Conservation (phyloP, 1,139 yeast species). For the Blastobotrys illinoisensis region DNA sequence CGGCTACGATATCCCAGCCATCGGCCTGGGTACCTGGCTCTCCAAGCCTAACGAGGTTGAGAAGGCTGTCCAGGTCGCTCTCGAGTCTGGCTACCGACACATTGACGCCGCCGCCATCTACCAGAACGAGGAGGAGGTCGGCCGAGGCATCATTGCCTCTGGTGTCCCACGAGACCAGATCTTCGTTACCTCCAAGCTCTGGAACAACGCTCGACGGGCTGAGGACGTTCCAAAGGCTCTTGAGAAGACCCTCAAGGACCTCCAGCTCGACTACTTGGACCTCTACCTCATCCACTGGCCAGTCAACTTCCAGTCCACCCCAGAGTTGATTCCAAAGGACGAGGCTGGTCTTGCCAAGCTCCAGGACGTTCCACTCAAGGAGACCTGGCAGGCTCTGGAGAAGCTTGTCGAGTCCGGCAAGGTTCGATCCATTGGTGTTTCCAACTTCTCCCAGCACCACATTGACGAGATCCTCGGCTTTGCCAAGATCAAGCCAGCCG, state of each 20-base stretch:
- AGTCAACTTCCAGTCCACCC: constrained; percentile 35
- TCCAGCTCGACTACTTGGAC: constrained; percentile 60
- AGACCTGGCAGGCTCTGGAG: constrained; percentile 43
- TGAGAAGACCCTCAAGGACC: constrained; percentile 49
- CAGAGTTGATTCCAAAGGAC: constrained; percentile 35
- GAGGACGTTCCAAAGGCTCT: constrained; percentile 50
- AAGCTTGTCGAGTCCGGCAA: constrained; percentile 49
- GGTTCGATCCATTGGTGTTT: constrained; percentile 70
- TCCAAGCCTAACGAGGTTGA: constrained; percentile 35
- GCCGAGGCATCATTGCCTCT: constrained; percentile 35
- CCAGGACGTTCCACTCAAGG: constrained; percentile 49
- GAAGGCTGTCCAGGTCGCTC: constrained; percentile 35
- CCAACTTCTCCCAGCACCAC: constrained; percentile 71
- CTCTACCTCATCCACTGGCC: constrained; percentile 43
- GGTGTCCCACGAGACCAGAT: constrained; percentile 54
- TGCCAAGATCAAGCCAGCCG: constrained; percentile 68
- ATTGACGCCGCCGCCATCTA: constrained; percentile 59
- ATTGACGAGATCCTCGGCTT: constrained; percentile 67
- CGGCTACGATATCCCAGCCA: constrained; percentile 41
- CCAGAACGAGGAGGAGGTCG: constrained; percentile 53
- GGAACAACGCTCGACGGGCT: constrained; percentile 56
- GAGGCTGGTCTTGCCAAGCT: constrained; percentile 32
- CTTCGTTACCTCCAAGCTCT: constrained; percentile 70
- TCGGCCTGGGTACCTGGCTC: constrained; percentile 64
- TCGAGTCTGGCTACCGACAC: constrained; percentile 49